A percentile compares a stretch with the other conserved stretches of the same genome.
phyloP scores from a whole-genome alignment of 2,329 filamentous ascomycete genomes.

The Fusarium sp. region DNA sequence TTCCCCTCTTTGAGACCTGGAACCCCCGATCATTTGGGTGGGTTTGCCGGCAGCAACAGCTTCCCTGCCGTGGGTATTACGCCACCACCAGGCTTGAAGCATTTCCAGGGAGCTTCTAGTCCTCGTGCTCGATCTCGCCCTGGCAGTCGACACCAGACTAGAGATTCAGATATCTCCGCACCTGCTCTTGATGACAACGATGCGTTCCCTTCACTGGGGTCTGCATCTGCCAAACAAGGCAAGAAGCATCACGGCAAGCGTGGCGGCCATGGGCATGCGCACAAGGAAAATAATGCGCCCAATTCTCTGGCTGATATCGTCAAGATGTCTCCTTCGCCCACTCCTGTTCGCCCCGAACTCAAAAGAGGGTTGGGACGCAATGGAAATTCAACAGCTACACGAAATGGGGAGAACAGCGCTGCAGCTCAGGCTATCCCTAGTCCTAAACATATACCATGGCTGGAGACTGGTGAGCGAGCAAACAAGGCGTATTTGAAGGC shows the following conservation, averaged over 20 bases:
- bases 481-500: conserved; percentile 97
- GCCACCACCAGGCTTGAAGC: conserved; percentile 78
- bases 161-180: conserved; percentile 73
- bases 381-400: conserved; percentile 73
- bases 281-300: conserved; percentile 75
- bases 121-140: conserved; percentile 84
- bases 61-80: conserved; percentile 66
- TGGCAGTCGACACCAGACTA: conserved; percentile 77
- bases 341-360: conserved; percentile 69
- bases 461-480: conserved; percentile 90
- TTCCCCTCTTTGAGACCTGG: conserved; percentile 81
- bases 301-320: conserved; percentile 93
- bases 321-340: conserved; percentile 92
- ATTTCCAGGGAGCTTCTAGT: conserved; percentile 69
- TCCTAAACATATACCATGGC: conserved; percentile 94
- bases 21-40: conserved; percentile 69
- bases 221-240: conserved; percentile 77
- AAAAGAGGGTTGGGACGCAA: conserved; percentile 70
- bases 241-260: conserved; percentile 97
- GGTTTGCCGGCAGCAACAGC: conserved; percentile 65
- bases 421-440: conserved; percentile 86
- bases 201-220: conserved; percentile 90
- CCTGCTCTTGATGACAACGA: conserved; percentile 93
- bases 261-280: conserved; percentile 79
- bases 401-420: conserved; percentile 80